These are phyloP conservation scores for Podaxis sp. DNA, from an alignment of 768 basidiomycete genomes.

Conservation along the genomic window DNA sequence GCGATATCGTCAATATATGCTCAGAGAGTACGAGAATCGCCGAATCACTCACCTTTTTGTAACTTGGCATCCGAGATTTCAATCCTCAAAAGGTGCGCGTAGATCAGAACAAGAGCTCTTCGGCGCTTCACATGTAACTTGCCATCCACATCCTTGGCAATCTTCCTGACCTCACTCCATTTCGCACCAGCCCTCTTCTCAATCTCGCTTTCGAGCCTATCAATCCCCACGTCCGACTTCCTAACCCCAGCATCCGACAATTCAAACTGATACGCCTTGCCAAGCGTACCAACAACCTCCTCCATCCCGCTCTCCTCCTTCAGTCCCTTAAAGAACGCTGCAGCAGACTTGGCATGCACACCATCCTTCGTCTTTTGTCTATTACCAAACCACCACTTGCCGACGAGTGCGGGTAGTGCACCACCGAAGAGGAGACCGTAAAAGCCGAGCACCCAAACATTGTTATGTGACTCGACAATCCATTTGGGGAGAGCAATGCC, in stretches of 20 bases:
- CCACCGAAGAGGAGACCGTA: slow-evolving; percentile 91
- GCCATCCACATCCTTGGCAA: slow-evolving; percentile 35
- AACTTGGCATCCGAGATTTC: slow-evolving; percentile 51
- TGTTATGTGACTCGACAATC: slow-evolving; percentile 91
- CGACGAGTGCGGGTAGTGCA: slow-evolving; percentile 82
- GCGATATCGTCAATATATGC: slow-evolving; percentile 2
- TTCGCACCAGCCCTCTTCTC: slow-evolving; percentile 44
- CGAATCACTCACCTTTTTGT: slow-evolving; percentile 54
- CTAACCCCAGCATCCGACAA: slow-evolving; percentile 23
- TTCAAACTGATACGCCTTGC: slow-evolving; percentile 65
- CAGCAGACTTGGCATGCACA: slow-evolving; percentile 75
- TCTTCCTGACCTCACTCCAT: slow-evolving; percentile 50
- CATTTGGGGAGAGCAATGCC: slow-evolving; percentile 94
- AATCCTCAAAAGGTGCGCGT: slow-evolving; percentile 80
- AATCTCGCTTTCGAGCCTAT: slow-evolving; percentile 52
- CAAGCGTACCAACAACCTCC: slow-evolving; percentile 71
- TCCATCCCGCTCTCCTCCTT: slow-evolving; percentile 74
- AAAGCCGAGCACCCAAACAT: slow-evolving; percentile 82
- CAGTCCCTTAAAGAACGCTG: slow-evolving; percentile 84
- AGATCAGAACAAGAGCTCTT: slow-evolving; percentile 71
- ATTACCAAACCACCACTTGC: slow-evolving; percentile 97
- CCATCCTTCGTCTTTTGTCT: slow-evolving; percentile 91
- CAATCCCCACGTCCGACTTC: slow-evolving; percentile 36
- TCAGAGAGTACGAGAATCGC: not conserved
- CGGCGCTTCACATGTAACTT: slow-evolving; percentile 38